phyloP scores from a whole-genome alignment of 2,329 filamentous ascomycete species.

The Beauveria australis region DNA sequence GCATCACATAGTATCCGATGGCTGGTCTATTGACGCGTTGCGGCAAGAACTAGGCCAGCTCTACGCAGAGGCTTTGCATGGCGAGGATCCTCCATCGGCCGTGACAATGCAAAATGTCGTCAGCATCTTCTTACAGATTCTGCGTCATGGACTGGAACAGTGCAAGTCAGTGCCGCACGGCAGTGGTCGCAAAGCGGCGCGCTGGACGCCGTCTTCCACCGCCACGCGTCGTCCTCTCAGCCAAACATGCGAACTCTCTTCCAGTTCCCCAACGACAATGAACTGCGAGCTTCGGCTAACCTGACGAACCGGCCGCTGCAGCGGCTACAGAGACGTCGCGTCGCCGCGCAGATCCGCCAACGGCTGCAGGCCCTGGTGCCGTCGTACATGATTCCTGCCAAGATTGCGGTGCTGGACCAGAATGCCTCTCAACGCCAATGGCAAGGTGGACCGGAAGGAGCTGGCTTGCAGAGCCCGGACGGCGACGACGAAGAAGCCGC shows the following conservation, averaged over 20 bases:
- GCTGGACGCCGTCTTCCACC: not conserved
- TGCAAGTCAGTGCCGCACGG: slow-evolving; percentile 35
- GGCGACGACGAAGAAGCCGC: not conserved
- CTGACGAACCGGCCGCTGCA: not conserved
- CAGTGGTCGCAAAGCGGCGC: slow-evolving; percentile 17
- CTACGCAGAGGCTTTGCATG: too few relatives aligned
- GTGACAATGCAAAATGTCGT: too few relatives aligned
- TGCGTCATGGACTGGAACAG: too few relatives aligned
- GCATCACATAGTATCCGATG: too few relatives aligned
- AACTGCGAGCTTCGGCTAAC: not conserved
- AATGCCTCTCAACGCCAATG: too few relatives aligned
- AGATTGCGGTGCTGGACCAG: too few relatives aligned
- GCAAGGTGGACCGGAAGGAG: slow-evolving; percentile 18
- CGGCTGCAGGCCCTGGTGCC: slow-evolving; percentile 9
- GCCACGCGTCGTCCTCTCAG: not conserved
- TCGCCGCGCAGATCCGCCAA: not conserved
- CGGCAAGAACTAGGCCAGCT: too few relatives aligned
- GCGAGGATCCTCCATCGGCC: too few relatives aligned
- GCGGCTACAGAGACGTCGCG: not conserved
- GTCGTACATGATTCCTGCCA: slow-evolving; percentile 20
- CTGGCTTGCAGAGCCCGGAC: slow-evolving; percentile 5
- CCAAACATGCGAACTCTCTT: not conserved
- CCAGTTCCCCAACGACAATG: not conserved
- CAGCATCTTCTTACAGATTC: too few relatives aligned
- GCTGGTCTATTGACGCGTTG: too few relatives aligned